Evolutionary conservation across 345 rosid genomes (phyloP).

Genomic region (Syzygium oleosum): DNA sequence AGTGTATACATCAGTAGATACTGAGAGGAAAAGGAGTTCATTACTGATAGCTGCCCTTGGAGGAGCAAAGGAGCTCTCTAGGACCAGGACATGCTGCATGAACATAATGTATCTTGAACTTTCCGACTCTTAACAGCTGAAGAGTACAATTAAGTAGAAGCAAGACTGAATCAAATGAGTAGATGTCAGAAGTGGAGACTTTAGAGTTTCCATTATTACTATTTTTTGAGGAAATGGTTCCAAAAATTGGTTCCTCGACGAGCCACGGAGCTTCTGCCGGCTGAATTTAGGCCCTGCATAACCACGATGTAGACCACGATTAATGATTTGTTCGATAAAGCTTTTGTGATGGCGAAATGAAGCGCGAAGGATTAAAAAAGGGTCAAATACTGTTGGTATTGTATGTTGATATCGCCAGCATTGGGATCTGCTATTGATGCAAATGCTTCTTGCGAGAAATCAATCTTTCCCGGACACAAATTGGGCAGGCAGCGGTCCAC

Average conservation of each 20-base stretch:
- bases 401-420: background rate
- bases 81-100: too few species aligned
- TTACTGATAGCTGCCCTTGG: too few species aligned
- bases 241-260: background rate
- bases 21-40: too few species aligned
- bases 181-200: background rate
- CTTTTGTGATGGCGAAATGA: background rate
- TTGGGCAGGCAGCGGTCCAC: background rate
- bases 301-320: background rate
- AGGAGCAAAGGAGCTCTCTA: too few species aligned
- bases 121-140: too few species aligned
- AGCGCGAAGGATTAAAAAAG: too few species aligned
- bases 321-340: background rate
- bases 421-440: background rate
- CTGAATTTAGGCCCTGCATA: background rate
- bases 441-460: constrained; percentile 2
- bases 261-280: background rate
- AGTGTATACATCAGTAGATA: too few species aligned
- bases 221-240: background rate
- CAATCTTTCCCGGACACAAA: background rate
- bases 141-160: too few species aligned
- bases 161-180: background rate
- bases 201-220: background rate
- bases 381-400: background rate
- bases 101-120: too few species aligned